phyloP scores from a whole-genome alignment of 768 basidiomycete genomes.

The Strobilomyces echinocephalus region DNA sequence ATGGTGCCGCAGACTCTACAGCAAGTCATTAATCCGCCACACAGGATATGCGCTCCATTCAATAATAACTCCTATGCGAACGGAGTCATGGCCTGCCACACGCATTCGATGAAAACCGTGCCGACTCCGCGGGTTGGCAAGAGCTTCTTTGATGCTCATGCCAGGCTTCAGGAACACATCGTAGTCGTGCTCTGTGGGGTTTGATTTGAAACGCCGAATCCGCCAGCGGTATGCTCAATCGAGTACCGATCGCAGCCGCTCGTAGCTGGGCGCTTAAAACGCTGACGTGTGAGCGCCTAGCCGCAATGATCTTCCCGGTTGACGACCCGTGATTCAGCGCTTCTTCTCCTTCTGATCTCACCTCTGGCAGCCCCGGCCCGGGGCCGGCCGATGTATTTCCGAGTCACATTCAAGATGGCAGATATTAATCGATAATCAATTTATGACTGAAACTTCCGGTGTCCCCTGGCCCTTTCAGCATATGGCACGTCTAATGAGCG shows the following conservation, averaged over 20 bases:
- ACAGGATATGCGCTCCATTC: not conserved
- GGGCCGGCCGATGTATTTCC: too few species aligned
- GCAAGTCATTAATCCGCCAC: conserved; percentile 1
- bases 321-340: not conserved
- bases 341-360: too few species aligned
- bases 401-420: not conserved
- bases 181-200: too few species aligned
- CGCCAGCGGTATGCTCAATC: too few species aligned
- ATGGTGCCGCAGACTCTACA: not conserved
- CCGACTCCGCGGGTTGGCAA: not conserved
- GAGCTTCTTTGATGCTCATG: not conserved
- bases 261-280: too few species aligned
- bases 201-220: too few species aligned
- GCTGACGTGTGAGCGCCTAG: too few species aligned
- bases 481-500: not conserved
- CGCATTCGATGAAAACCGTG: not conserved
- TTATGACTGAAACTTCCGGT: not conserved
- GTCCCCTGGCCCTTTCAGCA: not conserved
- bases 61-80: not conserved
- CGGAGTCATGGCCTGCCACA: not conserved
- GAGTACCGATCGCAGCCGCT: too few species aligned
- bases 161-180: too few species aligned
- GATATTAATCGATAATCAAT: too few species aligned
- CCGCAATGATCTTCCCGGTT: too few species aligned
- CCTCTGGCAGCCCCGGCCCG: too few species aligned